A percentile compares a stretch with the other conserved stretches of the same genome.
These are phyloP conservation scores for Starmera caribaea DNA, from an alignment of 805 yeast species.

Conservation along the genomic window DNA sequence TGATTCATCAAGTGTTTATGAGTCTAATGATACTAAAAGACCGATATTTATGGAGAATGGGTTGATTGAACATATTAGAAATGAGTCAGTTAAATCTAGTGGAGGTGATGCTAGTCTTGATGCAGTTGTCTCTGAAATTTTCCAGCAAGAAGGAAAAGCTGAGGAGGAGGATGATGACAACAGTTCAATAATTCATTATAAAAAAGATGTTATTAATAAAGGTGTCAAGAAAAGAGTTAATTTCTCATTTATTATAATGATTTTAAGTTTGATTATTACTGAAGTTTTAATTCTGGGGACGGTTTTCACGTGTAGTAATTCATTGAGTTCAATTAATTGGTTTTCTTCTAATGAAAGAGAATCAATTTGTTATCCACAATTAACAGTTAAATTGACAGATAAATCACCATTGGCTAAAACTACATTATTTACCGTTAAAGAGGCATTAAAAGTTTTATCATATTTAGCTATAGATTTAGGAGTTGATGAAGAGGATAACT, in stretches of 20 bases:
- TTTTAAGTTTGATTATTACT: neutral
- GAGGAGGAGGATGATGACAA: too few relatives aligned
- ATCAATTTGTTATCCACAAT: slow-evolving; percentile 31
- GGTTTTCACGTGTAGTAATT: slow-evolving; percentile 22
- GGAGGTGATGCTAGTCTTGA: too few relatives aligned
- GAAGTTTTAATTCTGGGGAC: slow-evolving; percentile 15
- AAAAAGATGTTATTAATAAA: too few relatives aligned
- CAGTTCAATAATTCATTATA: too few relatives aligned
- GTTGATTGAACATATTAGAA: too few relatives aligned
- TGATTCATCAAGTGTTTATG: too few relatives aligned
- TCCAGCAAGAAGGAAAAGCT: too few relatives aligned
- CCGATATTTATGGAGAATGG: too few relatives aligned
- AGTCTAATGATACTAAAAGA: too few relatives aligned
- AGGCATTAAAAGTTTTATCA: slow-evolving; percentile 33
- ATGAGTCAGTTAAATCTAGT: too few relatives aligned
- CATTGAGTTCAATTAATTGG: slow-evolving; percentile 6
- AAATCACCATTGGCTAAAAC: slow-evolving; percentile 25
- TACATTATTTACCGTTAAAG: slow-evolving; percentile 26
- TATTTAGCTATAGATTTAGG: slow-evolving; percentile 37
- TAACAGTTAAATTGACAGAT: slow-evolving; percentile 29
- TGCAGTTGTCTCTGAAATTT: too few relatives aligned
- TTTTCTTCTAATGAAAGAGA: slow-evolving; percentile 1
- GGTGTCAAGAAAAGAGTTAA: neutral
- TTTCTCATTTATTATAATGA: neutral
- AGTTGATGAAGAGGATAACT: slow-evolving; percentile 2